These are phyloP conservation scores for Penicillium longicatenatum DNA, from an alignment of 495 filamentous ascomycete species.

Conservation along the genomic window DNA sequence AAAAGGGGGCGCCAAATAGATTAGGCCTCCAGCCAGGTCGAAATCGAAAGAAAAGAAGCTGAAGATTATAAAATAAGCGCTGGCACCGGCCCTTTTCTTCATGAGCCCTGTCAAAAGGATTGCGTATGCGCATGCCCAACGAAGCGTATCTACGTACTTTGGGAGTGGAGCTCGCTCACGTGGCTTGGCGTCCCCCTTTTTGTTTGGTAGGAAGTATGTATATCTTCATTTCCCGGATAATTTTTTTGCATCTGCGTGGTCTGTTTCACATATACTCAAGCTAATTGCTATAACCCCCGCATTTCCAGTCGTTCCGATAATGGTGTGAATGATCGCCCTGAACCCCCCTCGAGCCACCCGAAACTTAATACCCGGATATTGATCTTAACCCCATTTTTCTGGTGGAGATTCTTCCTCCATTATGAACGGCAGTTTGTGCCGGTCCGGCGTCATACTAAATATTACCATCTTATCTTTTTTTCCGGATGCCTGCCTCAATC, in stretches of 20 bases:
- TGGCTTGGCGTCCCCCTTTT: slow-evolving; percentile 10
- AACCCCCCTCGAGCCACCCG: not conserved
- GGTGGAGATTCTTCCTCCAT: not conserved
- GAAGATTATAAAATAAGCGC: slow-evolving; percentile 1
- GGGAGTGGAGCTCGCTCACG: slow-evolving; percentile 23
- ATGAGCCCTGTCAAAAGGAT: slow-evolving; percentile 4
- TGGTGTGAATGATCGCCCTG: not conserved
- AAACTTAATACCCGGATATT: not conserved
- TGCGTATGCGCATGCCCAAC: slow-evolving; percentile 23
- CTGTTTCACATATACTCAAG: not conserved
- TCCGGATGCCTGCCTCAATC: not conserved
- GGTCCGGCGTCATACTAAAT: not conserved
- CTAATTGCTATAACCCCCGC: not conserved
- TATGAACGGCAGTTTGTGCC: not conserved
- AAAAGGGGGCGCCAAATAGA: slow-evolving; percentile 2
- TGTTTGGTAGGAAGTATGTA: not conserved
- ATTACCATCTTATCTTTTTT: not conserved
- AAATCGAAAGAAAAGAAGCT: not conserved
- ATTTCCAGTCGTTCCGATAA: not conserved
- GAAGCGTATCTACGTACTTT: slow-evolving; percentile 9
- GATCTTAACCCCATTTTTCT: not conserved
- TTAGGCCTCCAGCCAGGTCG: slow-evolving; percentile 1
- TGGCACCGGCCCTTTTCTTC: not conserved
- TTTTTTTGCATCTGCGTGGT: not conserved
- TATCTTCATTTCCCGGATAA: not conserved